These are phyloP conservation scores for Penicillium nucicola DNA, from an alignment of 495 filamentous ascomycete genomes.

Conservation along the genomic window DNA sequence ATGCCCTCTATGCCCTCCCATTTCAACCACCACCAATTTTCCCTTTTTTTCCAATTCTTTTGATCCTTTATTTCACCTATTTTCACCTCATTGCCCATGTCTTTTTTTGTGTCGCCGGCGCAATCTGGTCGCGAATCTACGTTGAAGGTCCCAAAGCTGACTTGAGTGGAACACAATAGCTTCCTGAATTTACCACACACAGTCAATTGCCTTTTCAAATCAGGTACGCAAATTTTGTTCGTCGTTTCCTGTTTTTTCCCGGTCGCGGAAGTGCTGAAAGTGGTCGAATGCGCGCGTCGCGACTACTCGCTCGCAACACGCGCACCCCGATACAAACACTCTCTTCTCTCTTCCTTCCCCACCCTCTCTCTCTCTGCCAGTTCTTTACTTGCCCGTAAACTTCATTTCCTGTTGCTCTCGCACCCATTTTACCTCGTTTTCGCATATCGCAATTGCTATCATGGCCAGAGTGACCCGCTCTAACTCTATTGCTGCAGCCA, in stretches of 20 bases:
- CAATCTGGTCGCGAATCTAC: conserved; percentile 9
- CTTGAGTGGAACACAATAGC: neutral
- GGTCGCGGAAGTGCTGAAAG: too few relatives aligned
- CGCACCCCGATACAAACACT: too few relatives aligned
- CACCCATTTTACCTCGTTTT: too few relatives aligned
- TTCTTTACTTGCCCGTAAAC: too few relatives aligned
- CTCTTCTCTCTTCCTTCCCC: too few relatives aligned
- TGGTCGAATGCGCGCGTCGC: too few relatives aligned
- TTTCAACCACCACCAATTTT: conserved; percentile 17
- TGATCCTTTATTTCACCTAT: conserved; percentile 11
- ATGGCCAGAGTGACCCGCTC: neutral
- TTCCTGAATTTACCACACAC: neutral
- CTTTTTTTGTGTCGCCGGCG: conserved; percentile 20
- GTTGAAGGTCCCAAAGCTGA: conserved; percentile 3
- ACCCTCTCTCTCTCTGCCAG: too few relatives aligned
- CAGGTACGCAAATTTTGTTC: too few relatives aligned
- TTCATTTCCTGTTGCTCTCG: too few relatives aligned
- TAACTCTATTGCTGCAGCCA: conserved; percentile 26
- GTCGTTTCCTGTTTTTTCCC: too few relatives aligned
- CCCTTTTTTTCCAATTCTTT: conserved; percentile 19
- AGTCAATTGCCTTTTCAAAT: too few relatives aligned
- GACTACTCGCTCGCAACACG: too few relatives aligned
- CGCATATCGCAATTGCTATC: neutral
- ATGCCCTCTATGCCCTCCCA: conserved; percentile 29
- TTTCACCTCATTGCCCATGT: conserved; percentile 9